Conservation (phyloP, 768 basidiomycete genomes). For the Mycena crocata region DNA sequence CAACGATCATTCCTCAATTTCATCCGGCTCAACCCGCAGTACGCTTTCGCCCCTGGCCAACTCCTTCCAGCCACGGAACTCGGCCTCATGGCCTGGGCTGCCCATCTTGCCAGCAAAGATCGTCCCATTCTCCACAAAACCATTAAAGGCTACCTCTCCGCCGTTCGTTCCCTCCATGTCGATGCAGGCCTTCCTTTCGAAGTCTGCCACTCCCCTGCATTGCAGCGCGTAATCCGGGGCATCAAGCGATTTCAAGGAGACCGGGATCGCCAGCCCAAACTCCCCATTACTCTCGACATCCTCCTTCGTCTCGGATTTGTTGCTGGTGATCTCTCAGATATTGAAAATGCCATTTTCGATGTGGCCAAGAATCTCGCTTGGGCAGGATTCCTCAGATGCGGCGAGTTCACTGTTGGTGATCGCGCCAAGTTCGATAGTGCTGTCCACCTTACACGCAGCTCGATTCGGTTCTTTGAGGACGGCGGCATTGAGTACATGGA, state of each 20-base stretch:
- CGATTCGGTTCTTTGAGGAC: slow-evolving; percentile 36
- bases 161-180: slow-evolving; percentile 43
- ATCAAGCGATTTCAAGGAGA: slow-evolving; percentile 47
- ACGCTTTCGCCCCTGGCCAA: slow-evolving; percentile 14
- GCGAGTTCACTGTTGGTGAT: slow-evolving; percentile 29
- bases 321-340: slow-evolving; percentile 8
- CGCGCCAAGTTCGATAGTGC: slow-evolving; percentile 24
- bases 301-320: slow-evolving; percentile 21
- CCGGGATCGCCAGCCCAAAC: slow-evolving; percentile 36
- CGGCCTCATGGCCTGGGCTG: slow-evolving; percentile 33
- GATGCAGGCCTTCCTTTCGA: slow-evolving; percentile 43
- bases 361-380: slow-evolving; percentile 31
- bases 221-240: slow-evolving; percentile 45
- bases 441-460: slow-evolving; percentile 32
- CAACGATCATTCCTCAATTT: slow-evolving; percentile 19
- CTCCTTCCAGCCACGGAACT: slow-evolving; percentile 32
- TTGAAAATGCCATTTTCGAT: slow-evolving; percentile 24
- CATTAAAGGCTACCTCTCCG: slow-evolving; percentile 3
- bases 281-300: slow-evolving; percentile 41
- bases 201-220: slow-evolving; percentile 39
- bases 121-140: slow-evolving; percentile 15
- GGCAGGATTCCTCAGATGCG: slow-evolving; percentile 30
- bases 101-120: slow-evolving; percentile 29
- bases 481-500: slow-evolving; percentile 27
- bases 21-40: slow-evolving; percentile 9